Evolutionary conservation across 306 rosid genomes (phyloP), one percentile per base, ranked within the genome.

Genomic region (Begonia loranthoides): DNA sequence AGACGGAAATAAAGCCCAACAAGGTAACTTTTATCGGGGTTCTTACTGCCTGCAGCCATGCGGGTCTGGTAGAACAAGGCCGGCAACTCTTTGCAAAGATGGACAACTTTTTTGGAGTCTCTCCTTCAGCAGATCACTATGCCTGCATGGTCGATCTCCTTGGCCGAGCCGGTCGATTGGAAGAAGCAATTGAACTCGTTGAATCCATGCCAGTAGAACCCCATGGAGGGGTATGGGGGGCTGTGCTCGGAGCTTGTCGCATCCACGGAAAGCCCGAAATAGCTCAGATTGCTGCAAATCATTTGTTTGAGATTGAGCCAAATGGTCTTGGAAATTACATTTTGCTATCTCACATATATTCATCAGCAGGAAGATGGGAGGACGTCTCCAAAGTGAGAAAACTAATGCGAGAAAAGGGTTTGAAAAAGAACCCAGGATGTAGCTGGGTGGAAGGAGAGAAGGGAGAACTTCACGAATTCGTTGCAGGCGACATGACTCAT

Each of bases 101-200:
- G 93, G 82, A 81, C 38, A 68, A 69, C 59, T 56, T 55, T 67
- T 77, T 74, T 39, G 64, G 69, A 61, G 72, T 88, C 60, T 36
- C 66, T 65, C 95, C 88, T 39, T 57, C 69, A 1, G 64, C 70
- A 3, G 75, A 70, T 55, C 96, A 74, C 55, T 88, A 88, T 40
- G 77, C 87, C 56, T 88, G 96, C 77, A 75, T 84, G 80, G 78
- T 77, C 6, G 94, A 81, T 70, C 81, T 84, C 51, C 84, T 84
- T 12, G 88, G 88, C 45, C 81, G 93, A 40, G 94, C 81, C n/a
- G 96, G 96, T 46, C 63, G 14, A 19, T 63, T 88, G 46, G 87
- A 81, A 52, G 83, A 88, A 66, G 93, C 82, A 14, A 86, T 84
- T 49, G 63, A 14, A 40, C 78, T 84, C 49, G 62, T 73, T 39